Conservation (phyloP, 495 filamentous ascomycete genomes). For the Aspergillus heteromorphus region DNA sequence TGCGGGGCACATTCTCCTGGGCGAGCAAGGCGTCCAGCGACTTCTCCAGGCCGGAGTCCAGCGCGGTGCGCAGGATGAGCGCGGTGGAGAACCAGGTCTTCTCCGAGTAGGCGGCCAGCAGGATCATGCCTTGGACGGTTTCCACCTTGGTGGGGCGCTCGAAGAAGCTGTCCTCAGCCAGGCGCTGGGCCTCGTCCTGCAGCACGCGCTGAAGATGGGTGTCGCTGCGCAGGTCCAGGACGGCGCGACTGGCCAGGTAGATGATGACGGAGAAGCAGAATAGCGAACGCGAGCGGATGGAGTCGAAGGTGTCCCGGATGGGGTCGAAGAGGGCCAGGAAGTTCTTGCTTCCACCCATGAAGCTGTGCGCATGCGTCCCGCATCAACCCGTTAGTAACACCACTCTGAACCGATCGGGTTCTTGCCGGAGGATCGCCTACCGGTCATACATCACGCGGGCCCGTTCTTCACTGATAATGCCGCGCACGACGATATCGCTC, state of each 20-base stretch:
- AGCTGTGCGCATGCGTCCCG: constrained; percentile 15
- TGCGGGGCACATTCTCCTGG: constrained; percentile 32
- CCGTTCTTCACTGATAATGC: constrained; percentile 36
- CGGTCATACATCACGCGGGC: constrained; percentile 39
- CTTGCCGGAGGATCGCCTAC: constrained; percentile 13
- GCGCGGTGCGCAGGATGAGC: constrained; percentile 36
- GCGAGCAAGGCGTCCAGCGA: constrained; percentile 34
- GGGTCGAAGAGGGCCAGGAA: constrained; percentile 38
- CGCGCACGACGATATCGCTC: constrained; percentile 35
- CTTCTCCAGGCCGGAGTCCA: constrained; percentile 40
- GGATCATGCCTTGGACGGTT: constrained; percentile 41
- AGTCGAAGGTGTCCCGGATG: constrained; percentile 42
- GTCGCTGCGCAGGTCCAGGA: constrained; percentile 32
- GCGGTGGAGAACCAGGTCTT: constrained; percentile 44
- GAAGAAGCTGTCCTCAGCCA: constrained; percentile 42
- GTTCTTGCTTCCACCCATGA: constrained; percentile 37
- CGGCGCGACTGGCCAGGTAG: constrained; percentile 37
- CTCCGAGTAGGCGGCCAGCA: constrained; percentile 40
- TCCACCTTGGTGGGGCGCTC: constrained; percentile 40
- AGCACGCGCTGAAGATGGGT: constrained; percentile 39
- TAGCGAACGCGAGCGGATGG: constrained; percentile 36
- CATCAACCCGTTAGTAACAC: not conserved
- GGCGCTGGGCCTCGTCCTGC: constrained; percentile 38
- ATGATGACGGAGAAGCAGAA: constrained; percentile 43
- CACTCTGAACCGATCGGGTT: too few relatives aligned